Conservation (phyloP, 345 rosid species). For the Salix brachista region DNA sequence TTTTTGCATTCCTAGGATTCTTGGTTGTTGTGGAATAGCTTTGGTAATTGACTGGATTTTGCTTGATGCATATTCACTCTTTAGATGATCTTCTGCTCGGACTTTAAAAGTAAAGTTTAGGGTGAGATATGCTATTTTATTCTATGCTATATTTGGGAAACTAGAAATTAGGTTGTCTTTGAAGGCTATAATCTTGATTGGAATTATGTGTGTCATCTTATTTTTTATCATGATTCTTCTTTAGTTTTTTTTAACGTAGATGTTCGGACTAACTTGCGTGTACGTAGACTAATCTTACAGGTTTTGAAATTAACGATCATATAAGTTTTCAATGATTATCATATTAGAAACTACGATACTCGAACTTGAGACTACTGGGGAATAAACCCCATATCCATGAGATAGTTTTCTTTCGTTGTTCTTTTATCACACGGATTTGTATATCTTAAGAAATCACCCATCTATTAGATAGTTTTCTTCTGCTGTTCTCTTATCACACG, state of each 20-base stretch:
- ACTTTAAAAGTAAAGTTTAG: neutral
- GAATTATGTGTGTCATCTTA: too few species aligned
- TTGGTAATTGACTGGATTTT: neutral
- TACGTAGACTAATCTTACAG: rapidly evolving
- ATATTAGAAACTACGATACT: too few species aligned
- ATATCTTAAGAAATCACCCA: too few species aligned
- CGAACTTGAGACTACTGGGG: rapidly evolving
- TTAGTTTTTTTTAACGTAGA: too few species aligned
- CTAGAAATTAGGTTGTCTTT: too few species aligned
- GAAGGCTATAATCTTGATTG: neutral
- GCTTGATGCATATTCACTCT: neutral
- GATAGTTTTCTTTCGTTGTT: too few species aligned
- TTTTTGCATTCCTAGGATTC: neutral
- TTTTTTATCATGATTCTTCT: neutral
- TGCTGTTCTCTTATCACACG: too few species aligned
- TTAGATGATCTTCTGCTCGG: neutral
- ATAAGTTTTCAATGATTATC: rapidly evolving
- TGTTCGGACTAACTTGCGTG: too few species aligned
- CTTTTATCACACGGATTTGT: too few species aligned
- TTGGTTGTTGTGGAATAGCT: neutral
- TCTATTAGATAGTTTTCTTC: too few species aligned
- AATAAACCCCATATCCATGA: too few species aligned
- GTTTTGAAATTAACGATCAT: rapidly evolving
- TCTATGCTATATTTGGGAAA: neutral
- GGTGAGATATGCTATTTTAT: too few species aligned